Evolutionary conservation across 2,329 filamentous ascomycete species (phyloP).

Genomic region (Harringtonia lauricola): DNA sequence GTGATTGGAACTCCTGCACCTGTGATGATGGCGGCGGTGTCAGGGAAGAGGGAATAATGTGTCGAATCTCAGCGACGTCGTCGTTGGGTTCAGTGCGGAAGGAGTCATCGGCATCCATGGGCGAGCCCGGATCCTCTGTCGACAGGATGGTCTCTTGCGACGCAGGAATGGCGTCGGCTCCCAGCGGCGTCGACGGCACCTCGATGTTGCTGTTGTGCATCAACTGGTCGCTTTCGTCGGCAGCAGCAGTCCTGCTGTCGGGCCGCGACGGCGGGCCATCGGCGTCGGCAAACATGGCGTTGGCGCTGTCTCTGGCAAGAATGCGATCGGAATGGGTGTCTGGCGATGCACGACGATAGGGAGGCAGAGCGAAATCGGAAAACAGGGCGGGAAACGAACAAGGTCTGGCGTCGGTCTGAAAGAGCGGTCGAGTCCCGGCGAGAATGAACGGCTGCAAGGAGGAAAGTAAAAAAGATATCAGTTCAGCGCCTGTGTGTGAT

Average conservation of each 20-base stretch:
- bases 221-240: slow-evolving; percentile 1
- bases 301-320: no score
- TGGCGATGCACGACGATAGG: no score
- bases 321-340: no score
- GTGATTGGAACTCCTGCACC: slow-evolving; percentile 14
- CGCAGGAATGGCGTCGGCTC: slow-evolving; percentile 18
- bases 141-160: slow-evolving; percentile 46
- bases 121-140: slow-evolving; percentile 44
- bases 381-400: no score
- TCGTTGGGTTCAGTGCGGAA: slow-evolving; percentile 39
- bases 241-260: slow-evolving; percentile 1
- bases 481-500: no score
- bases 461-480: no score
- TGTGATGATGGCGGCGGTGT: slow-evolving; percentile 48
- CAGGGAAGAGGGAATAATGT: slow-evolving; percentile 43
- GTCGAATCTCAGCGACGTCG: slow-evolving; percentile 23
- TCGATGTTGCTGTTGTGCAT: slow-evolving; percentile 15
- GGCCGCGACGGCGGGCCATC: no score
- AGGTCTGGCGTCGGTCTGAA: no score
- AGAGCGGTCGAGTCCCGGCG: no score
- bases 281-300: no score
- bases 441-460: no score
- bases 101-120: slow-evolving; percentile 34
- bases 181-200: slow-evolving; percentile 23
- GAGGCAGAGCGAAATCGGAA: no score